Percentiles rank a stretch among this genome's conserved stretches.
Conservation (phyloP, 805 yeast genomes). For the Wickerhamiella vanderwaltii region DNA sequence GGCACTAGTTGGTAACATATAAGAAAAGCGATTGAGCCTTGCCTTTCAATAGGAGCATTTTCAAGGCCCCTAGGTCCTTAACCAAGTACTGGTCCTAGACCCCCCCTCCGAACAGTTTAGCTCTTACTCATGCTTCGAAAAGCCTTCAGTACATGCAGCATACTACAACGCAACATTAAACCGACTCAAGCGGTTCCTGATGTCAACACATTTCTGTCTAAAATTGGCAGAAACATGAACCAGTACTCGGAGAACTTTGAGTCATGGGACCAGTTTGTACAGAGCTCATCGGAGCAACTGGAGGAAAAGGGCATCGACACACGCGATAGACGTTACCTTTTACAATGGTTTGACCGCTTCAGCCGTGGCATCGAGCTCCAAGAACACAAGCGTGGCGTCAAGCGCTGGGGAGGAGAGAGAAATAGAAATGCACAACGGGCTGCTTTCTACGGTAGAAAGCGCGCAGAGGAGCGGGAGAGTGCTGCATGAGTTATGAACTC, state of each 20-base stretch:
- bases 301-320: slow-evolving; percentile 69
- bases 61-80: not conserved
- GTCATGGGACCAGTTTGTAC: slow-evolving; percentile 59
- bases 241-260: slow-evolving; percentile 63
- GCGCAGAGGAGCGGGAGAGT: slow-evolving; percentile 23
- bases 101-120: not conserved
- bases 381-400: slow-evolving; percentile 55
- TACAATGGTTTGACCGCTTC: slow-evolving; percentile 59
- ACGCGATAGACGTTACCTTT: slow-evolving; percentile 50
- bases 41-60: too few relatives aligned
- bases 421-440: slow-evolving; percentile 57
- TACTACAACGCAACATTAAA: slow-evolving; percentile 1
- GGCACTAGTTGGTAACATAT: too few relatives aligned
- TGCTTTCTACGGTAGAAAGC: slow-evolving; percentile 24
- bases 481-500: not conserved
- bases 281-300: slow-evolving; percentile 41
- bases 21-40: too few relatives aligned
- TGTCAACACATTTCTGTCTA: slow-evolving; percentile 56
- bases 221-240: slow-evolving; percentile 61
- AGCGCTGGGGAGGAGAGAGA: slow-evolving; percentile 80
- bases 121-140: not conserved
- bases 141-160: not conserved
- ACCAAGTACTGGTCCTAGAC: too few relatives aligned
- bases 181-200: slow-evolving; percentile 52
- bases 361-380: slow-evolving; percentile 43